Base-by-base conservation (phyloP, 2,329 filamentous ascomycete genomes). In the Plectosphaerella cucumerina region DNA sequence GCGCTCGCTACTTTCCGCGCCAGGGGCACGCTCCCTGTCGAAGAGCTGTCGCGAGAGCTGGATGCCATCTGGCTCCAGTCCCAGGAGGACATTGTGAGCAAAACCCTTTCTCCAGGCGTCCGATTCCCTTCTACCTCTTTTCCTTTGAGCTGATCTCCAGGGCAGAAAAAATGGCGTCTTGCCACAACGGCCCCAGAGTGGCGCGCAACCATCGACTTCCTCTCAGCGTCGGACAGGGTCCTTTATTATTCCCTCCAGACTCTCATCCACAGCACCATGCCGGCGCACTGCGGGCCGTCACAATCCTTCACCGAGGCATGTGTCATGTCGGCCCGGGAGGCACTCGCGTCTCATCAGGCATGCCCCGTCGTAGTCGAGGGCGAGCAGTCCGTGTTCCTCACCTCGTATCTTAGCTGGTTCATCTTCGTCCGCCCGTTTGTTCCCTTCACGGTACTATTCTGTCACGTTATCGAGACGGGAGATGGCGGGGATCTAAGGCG, bases 41-140 rank as follows among this genome's bases (percentile, higher is more conserved):
- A n/a, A 62, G 64, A 9, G 57, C 58, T 1, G 53, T 55, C 3
- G 56, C 61, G 5, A 50, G 62, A 17, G 43, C 55, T 1, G 55
- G 59, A 43, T 53, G 59, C 0, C 51, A 53, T 17, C 22, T 23
- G 4, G 49, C 59, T 6, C 49, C 64, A 1, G 49, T 54, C 6
- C 42, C 53, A 5, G 49, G 53, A 1, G 61, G 58, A 4, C 26
- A 20, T n/a, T n/a, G n/a, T n/a, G n/a, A n/a, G n/a, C n/a, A n/a
- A n/a, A n/a, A n/a, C n/a, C n/a, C n/a, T n/a, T n/a, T n/a, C n/a
- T n/a, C n/a, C n/a, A n/a, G n/a, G n/a, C n/a, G n/a, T n/a, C n/a
- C n/a, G n/a, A n/a, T n/a, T n/a, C n/a, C n/a, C n/a, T n/a, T n/a
- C n/a, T n/a, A n/a, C n/a, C n/a, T n/a, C n/a, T n/a, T n/a, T n/a